Evolutionary conservation across 2,329 filamentous ascomycete genomes (phyloP).

Genomic region (Neocucurbitaria cava): DNA sequence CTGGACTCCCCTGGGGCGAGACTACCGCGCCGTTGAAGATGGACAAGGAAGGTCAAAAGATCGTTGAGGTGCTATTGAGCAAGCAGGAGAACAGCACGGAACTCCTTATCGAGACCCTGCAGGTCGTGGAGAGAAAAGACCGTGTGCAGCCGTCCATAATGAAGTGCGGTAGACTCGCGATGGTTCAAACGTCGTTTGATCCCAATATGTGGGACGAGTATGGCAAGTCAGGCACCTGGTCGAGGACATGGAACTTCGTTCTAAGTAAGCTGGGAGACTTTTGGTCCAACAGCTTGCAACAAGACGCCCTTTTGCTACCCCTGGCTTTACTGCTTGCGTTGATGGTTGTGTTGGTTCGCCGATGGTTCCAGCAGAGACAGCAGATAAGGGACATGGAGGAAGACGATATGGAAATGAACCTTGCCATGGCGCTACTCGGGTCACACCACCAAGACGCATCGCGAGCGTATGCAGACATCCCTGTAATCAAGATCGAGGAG

Average conservation of each 20-base stretch:
- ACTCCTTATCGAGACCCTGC: conserved; percentile 31
- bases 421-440: conserved; percentile 25
- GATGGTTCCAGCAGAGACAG: conserved; percentile 14
- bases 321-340: conserved; percentile 18
- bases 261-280: conserved; percentile 12
- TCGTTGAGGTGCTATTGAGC: conserved; percentile 33
- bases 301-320: conserved; percentile 21
- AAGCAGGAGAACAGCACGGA: conserved; percentile 10
- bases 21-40: conserved; percentile 11
- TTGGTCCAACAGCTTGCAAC: conserved; percentile 15
- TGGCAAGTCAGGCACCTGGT: conserved; percentile 34
- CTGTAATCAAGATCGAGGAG: conserved; percentile 28
- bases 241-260: conserved; percentile 21
- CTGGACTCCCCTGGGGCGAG: conserved; percentile 13
- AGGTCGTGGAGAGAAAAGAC: conserved; percentile 28
- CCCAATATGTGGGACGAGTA: conserved; percentile 40
- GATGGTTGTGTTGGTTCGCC: conserved; percentile 18
- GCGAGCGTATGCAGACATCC: conserved; percentile 28
- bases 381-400: conserved; percentile 9
- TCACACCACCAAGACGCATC: conserved; percentile 18
- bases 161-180: conserved; percentile 37
- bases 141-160: conserved; percentile 29
- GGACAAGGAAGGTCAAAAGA: conserved; percentile 25
- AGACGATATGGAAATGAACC: conserved; percentile 30
- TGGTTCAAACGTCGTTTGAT: conserved; percentile 31